Conservation (phyloP, 2,329 filamentous ascomycete species). For the Aspergillus aculeatus region DNA sequence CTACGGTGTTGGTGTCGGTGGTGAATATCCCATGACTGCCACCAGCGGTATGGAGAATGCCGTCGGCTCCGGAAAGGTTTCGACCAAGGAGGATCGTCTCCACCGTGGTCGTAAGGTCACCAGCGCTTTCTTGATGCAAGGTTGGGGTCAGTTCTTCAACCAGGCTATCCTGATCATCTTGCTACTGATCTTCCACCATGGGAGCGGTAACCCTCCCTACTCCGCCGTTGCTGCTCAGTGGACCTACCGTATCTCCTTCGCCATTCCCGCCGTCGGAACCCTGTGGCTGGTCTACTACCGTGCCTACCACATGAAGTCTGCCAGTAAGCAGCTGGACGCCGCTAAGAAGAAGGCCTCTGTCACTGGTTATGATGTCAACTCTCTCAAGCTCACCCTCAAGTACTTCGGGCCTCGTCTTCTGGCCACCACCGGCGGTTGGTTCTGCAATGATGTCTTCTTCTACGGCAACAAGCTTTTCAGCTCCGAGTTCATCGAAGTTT, state of each 20-base stretch:
- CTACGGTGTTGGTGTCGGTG: constrained; percentile 67
- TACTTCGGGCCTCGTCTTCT: constrained; percentile 85
- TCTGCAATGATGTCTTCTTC: constrained; percentile 97
- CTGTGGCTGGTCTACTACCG: constrained; percentile 96
- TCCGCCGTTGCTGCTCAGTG: constrained; percentile 75
- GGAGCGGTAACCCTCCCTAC: constrained; percentile 74
- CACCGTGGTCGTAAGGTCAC: constrained; percentile 96
- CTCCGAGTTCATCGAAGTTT: constrained; percentile 79
- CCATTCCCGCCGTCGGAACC: constrained; percentile 84
- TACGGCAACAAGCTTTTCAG: constrained; percentile 99
- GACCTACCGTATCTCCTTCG: constrained; percentile 90
- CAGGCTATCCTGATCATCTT: constrained; percentile 84
- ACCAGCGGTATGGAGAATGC: constrained; percentile 93
- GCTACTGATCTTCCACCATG: constrained; percentile 84
- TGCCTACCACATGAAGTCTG: constrained; percentile 89
- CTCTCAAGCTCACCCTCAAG: constrained; percentile 71
- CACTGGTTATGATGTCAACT: constrained; percentile 88
- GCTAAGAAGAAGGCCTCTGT: constrained; percentile 85
- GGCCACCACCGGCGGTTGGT: constrained; percentile 87
- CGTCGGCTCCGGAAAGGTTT: constrained; percentile 79
- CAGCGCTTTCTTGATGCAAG: constrained; percentile 95
- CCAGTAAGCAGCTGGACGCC: constrained; percentile 74
- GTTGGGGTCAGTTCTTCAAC: constrained; percentile 96
- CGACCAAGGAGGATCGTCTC: constrained; percentile 86
- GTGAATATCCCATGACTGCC: constrained; percentile 95